Percentiles rank a stretch among this genome's conserved stretches.
phyloP scores from a whole-genome alignment of 495 filamentous ascomycete genomes.

The Penicillium turbatum region DNA sequence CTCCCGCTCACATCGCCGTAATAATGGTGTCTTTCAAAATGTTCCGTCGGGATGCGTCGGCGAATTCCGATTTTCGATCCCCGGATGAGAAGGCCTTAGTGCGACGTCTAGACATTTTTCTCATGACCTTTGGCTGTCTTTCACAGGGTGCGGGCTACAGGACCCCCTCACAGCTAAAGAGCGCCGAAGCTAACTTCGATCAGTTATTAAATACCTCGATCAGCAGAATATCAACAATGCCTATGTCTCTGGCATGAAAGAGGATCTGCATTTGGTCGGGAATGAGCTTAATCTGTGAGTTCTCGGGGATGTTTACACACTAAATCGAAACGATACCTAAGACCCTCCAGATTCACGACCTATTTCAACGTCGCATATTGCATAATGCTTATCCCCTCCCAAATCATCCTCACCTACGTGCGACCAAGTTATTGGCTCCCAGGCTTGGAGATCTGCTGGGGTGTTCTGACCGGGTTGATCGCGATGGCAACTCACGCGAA shows the following conservation, averaged over 20 bases:
- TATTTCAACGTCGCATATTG: conserved; percentile 58
- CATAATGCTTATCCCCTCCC: conserved; percentile 55
- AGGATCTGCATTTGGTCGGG: conserved; percentile 39
- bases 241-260: conserved; percentile 41
- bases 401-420: conserved; percentile 51
- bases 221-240: conserved; percentile 54
- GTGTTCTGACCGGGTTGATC: conserved; percentile 28
- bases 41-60: conserved; percentile 13
- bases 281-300: conserved; percentile 40
- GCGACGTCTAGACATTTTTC: conserved; percentile 28
- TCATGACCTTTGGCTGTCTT: conserved; percentile 31
- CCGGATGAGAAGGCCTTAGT: conserved; percentile 30
- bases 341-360: conserved; percentile 41
- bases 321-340: too few species aligned
- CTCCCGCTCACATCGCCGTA: neutral
- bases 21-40: conserved; percentile 19
- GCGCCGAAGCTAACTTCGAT: neutral
- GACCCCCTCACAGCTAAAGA: neutral
- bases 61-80: conserved; percentile 15
- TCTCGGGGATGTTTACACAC: neutral
- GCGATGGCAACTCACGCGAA: conserved; percentile 26
- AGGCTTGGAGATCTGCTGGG: conserved; percentile 49
- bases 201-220: conserved; percentile 52
- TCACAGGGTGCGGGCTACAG: conserved; percentile 22
- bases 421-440: conserved; percentile 56